A percentile compares a stretch with the other conserved stretches of the same genome.
Conservation (phyloP, 495 filamentous ascomycete genomes). For the Achaetomiella virescens region DNA sequence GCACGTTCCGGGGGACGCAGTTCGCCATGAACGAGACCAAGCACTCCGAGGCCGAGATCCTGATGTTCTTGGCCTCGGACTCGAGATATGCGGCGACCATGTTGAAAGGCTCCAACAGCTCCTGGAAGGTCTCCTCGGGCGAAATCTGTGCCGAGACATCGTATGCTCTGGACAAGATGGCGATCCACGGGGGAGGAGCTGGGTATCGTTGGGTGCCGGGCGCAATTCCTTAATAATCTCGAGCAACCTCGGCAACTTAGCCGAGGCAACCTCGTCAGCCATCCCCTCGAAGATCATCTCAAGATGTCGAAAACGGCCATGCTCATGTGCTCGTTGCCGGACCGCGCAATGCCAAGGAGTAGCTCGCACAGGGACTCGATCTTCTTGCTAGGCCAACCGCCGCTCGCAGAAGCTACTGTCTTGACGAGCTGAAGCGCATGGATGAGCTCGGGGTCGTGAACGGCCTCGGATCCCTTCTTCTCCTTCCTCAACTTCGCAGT, state of each 20-base stretch:
- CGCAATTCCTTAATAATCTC: slow-evolving; percentile 82
- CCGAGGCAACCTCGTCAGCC: slow-evolving; percentile 74
- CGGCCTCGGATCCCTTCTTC: slow-evolving; percentile 53
- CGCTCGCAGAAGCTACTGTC: slow-evolving; percentile 74
- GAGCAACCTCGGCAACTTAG: slow-evolving; percentile 81
- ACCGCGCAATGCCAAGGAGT: slow-evolving; percentile 77
- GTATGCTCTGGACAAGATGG: slow-evolving; percentile 86
- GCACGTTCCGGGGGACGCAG: slow-evolving; percentile 70
- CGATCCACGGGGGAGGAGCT: slow-evolving; percentile 95
- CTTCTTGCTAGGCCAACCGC: slow-evolving; percentile 95
- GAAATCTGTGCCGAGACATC: slow-evolving; percentile 85
- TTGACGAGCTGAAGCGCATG: slow-evolving; percentile 89
- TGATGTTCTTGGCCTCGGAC: slow-evolving; percentile 84
- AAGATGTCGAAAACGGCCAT: slow-evolving; percentile 96
- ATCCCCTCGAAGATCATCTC: slow-evolving; percentile 91
- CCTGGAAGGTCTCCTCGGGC: slow-evolving; percentile 80
- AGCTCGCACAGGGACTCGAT: slow-evolving; percentile 86
- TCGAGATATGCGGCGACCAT: slow-evolving; percentile 72
- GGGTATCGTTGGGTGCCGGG: slow-evolving; percentile 83
- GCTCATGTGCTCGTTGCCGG: slow-evolving; percentile 88
- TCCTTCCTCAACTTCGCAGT: slow-evolving; percentile 57
- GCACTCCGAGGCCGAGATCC: slow-evolving; percentile 89
- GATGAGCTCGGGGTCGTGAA: slow-evolving; percentile 75
- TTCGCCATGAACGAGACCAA: slow-evolving; percentile 85
- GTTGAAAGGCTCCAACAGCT: slow-evolving; percentile 73